phyloP scores from a whole-genome alignment of 1,284 basidiomycete species.

The Pyrrhoderma noxium region DNA sequence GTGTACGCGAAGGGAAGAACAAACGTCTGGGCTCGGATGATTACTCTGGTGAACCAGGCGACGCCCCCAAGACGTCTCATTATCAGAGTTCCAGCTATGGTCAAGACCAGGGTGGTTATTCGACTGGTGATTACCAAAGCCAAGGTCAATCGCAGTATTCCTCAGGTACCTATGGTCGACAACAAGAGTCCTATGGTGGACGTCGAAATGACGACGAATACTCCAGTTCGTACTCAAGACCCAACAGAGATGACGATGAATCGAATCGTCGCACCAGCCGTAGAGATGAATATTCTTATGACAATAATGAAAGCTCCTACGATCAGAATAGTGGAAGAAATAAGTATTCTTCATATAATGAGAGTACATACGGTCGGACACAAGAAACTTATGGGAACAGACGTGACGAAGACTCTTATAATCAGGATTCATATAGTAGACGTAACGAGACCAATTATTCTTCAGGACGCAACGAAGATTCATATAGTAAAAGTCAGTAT shows the following conservation, averaged over 20 bases:
- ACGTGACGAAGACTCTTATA: background rate
- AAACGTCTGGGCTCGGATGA: slow-evolving; percentile 33
- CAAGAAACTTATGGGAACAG: background rate
- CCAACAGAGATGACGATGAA: slow-evolving; percentile 2
- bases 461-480: background rate
- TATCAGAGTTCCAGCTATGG: background rate
- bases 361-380: background rate
- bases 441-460: background rate
- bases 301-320: background rate
- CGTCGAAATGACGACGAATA: slow-evolving; percentile 1
- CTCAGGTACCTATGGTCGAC: background rate
- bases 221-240: slow-evolving; percentile 9
- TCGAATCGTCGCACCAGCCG: background rate
- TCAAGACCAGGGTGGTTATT: slow-evolving; percentile 1
- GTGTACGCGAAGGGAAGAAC: slow-evolving; percentile 34
- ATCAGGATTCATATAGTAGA: background rate
- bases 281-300: background rate
- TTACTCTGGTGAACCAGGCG: slow-evolving; percentile 21
- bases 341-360: background rate
- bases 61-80: background rate
- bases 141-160: too few relatives aligned
- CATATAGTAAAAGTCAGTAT: background rate
- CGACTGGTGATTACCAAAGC: slow-evolving; percentile 1
- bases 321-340: background rate
- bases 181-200: background rate